These are phyloP conservation scores for Zea luxurians DNA, from an alignment of 176 grass and related monocot genomes.

Conservation along the genomic window DNA sequence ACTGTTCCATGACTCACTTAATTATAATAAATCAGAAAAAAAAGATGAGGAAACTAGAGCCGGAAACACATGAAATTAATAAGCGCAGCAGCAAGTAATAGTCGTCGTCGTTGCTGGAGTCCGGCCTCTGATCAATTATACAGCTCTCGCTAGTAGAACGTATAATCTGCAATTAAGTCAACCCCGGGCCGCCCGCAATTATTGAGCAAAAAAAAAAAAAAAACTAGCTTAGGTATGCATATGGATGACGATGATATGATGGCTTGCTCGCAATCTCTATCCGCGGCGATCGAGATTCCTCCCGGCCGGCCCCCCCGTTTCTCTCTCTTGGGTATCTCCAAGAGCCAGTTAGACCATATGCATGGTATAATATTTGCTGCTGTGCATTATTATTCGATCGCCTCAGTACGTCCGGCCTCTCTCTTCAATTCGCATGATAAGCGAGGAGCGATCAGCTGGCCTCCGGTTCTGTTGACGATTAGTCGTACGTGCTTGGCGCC, in stretches of 20 bases:
- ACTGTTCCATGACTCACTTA: neutral
- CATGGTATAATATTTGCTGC: neutral
- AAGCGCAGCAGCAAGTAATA: neutral
- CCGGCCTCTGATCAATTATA: neutral
- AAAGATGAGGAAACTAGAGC: neutral
- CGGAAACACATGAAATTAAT: neutral
- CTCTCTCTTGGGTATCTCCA: slow-evolving; percentile 45
- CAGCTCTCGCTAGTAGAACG: neutral
- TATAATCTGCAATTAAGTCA: slow-evolving; percentile 31
- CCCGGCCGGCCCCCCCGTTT: no score
- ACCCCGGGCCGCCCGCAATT: slow-evolving; percentile 17
- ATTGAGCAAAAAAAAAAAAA: slow-evolving; percentile 26
- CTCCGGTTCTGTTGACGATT: neutral
- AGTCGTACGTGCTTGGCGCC: neutral
- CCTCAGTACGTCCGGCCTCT: neutral
- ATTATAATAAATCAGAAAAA: no score
- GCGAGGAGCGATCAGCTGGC: slow-evolving; percentile 12
- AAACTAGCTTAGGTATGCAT: neutral
- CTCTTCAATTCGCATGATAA: slow-evolving; percentile 1
- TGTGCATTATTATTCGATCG: neutral
- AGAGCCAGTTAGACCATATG: slow-evolving; percentile 34
- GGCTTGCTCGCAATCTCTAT: slow-evolving; percentile 42
- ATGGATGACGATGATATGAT: neutral
- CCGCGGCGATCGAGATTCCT: slow-evolving; percentile 39
- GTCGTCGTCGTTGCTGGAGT: neutral